Conservation (phyloP, 352 stramenopile genomes). For the Phytophthora megakarya region DNA sequence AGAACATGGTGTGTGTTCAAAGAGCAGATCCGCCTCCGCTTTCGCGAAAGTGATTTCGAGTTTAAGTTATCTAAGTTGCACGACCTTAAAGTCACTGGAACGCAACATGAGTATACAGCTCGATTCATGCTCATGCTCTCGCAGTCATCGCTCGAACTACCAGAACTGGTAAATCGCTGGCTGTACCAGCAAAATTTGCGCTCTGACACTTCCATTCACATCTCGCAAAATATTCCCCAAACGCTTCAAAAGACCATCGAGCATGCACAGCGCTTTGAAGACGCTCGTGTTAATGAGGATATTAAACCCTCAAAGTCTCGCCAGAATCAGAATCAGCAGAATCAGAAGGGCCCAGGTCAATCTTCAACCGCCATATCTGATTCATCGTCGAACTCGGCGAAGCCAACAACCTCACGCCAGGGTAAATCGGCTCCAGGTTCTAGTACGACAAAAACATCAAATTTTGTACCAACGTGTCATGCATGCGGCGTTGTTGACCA, state of each 20-base stretch:
- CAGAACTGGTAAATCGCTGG: slow-evolving; percentile 15
- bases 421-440: too few relatives aligned
- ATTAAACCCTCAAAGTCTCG: neutral
- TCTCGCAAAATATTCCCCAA: neutral
- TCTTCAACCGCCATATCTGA: too few relatives aligned
- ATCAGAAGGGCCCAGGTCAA: too few relatives aligned
- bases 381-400: neutral
- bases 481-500: too few relatives aligned
- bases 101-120: slow-evolving; percentile 16
- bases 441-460: too few relatives aligned
- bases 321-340: slow-evolving; percentile 2
- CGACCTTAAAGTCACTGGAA: neutral
- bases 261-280: neutral
- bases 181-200: too few relatives aligned
- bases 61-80: slow-evolving; percentile 6
- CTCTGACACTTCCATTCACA: neutral
- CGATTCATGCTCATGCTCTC: slow-evolving; percentile 16
- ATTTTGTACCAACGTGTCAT: too few relatives aligned
- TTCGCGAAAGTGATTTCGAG: slow-evolving; percentile 12
- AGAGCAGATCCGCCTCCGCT: slow-evolving; percentile 1
- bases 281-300: too few relatives aligned
- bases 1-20: slow-evolving; percentile 11
- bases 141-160: slow-evolving; percentile 3
- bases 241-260: neutral
- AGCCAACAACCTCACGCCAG: neutral